Conservation (phyloP, 1,284 basidiomycete species). For the Puccinia horiana region DNA sequence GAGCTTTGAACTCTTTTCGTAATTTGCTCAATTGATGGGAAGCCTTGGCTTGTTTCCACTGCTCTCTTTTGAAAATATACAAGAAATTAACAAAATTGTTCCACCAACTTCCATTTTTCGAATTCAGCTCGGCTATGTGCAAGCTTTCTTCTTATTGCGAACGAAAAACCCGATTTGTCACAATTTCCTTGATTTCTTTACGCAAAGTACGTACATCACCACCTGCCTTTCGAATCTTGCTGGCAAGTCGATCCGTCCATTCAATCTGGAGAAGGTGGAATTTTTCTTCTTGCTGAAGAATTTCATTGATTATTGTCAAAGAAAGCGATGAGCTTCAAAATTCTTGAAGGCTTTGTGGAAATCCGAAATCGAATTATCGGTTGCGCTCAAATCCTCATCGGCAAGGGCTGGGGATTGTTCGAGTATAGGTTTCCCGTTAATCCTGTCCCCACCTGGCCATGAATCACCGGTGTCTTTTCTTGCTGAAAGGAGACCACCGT, state of each 20-base stretch:
- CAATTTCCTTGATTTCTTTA: not conserved
- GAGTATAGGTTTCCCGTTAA: not conserved
- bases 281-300: not conserved
- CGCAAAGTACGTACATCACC: not conserved
- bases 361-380: not conserved
- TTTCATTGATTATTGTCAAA: not conserved
- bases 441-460: not conserved
- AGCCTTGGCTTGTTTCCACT: not conserved
- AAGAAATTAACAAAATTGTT: not conserved
- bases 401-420: not conserved
- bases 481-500: not conserved
- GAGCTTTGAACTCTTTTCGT: not conserved
- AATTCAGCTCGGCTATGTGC: not conserved
- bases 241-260: not conserved
- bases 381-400: not conserved
- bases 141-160: not conserved
- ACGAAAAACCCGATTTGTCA: too few relatives aligned
- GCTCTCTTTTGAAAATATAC: not conserved
- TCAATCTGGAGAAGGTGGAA: constrained; percentile 11
- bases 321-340: not conserved
- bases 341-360: not conserved
- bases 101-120: not conserved
- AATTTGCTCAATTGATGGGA: not conserved
- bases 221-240: not conserved
- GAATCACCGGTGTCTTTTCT: too few relatives aligned